A percentile compares a stretch with the other conserved stretches of the same genome.
Evolutionary conservation across 495 filamentous ascomycete species (phyloP).

Genomic region (Collariella sp.): DNA sequence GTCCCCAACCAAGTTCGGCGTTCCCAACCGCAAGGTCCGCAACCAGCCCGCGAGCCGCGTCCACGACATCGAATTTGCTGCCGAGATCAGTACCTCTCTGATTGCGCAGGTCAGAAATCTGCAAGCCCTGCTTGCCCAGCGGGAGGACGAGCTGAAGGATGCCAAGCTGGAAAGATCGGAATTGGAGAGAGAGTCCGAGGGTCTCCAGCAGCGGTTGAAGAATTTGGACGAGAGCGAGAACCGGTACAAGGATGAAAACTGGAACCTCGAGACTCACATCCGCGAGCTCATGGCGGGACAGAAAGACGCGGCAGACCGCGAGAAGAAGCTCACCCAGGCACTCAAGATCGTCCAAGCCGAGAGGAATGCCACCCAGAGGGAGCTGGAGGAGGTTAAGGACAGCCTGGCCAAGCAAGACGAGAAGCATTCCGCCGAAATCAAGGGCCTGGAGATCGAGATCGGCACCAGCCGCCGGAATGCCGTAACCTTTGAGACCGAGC

Average conservation of each 20-base stretch:
- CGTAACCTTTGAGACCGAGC: slow-evolving; percentile 65
- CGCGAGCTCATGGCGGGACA: slow-evolving; percentile 66
- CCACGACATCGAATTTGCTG: slow-evolving; percentile 92
- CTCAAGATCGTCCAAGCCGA: slow-evolving; percentile 62
- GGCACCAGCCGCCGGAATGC: slow-evolving; percentile 67
- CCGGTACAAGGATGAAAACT: slow-evolving; percentile 95
- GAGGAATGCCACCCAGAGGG: slow-evolving; percentile 65
- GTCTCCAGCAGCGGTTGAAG: slow-evolving; percentile 67
- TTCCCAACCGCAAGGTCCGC: slow-evolving; percentile 73
- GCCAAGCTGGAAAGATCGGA: slow-evolving; percentile 63
- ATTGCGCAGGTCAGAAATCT: slow-evolving; percentile 82
- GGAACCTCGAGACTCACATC: slow-evolving; percentile 83
- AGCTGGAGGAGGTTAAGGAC: slow-evolving; percentile 81
- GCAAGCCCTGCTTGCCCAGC: slow-evolving; percentile 72
- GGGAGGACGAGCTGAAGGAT: slow-evolving; percentile 74
- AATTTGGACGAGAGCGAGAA: slow-evolving; percentile 86
- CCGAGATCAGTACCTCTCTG: slow-evolving; percentile 86
- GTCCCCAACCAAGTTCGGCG: slow-evolving; percentile 82
- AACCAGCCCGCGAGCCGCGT: slow-evolving; percentile 81
- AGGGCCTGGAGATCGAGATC: slow-evolving; percentile 82
- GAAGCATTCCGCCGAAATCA: slow-evolving; percentile 63
- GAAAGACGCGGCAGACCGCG: slow-evolving; percentile 66
- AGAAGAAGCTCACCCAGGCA: slow-evolving; percentile 65
- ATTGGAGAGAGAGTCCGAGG: slow-evolving; percentile 74
- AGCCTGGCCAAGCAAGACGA: slow-evolving; percentile 68